These are phyloP conservation scores for Cicer arietinum DNA, from an alignment of 306 rosid species.

Conservation along the genomic window DNA sequence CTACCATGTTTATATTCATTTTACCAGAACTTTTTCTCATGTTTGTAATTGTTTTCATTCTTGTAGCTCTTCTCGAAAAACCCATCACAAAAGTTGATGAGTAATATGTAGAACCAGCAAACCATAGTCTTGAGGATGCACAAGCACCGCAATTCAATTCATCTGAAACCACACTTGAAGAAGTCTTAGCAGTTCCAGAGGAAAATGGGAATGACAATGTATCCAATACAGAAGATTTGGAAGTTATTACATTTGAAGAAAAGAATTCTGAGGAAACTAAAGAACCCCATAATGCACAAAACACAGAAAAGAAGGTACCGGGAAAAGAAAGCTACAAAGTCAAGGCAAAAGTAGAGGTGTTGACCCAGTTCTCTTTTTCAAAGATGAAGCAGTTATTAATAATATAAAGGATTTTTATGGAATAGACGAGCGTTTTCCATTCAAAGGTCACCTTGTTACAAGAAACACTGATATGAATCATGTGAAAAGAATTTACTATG, in stretches of 20 bases:
- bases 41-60: constrained; percentile 33
- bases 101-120: constrained; percentile 40
- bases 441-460: constrained; percentile 79
- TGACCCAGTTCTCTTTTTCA: constrained; percentile 89
- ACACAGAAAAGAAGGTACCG: constrained; percentile 48
- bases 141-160: constrained; percentile 46
- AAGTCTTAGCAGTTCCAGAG: constrained; percentile 56
- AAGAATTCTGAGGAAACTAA: constrained; percentile 49
- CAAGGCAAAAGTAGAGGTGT: constrained; percentile 99
- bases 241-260: constrained; percentile 50
- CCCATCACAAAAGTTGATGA: constrained; percentile 39
- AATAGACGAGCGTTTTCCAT: constrained; percentile 74
- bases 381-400: constrained; percentile 68
- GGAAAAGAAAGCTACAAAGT: constrained; percentile 78
- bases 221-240: constrained; percentile 47
- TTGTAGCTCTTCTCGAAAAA: constrained; percentile 61
- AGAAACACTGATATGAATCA: constrained; percentile 76
- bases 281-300: constrained; percentile 47
- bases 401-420: constrained; percentile 88
- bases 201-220: constrained; percentile 56
- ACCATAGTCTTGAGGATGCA: constrained; percentile 51
- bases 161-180: constrained; percentile 53
- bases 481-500: constrained; percentile 88
- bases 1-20: neutral
- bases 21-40: constrained; percentile 29